phyloP scores from a whole-genome alignment of 2,329 filamentous ascomycete species.

The Xylogone sp. region DNA sequence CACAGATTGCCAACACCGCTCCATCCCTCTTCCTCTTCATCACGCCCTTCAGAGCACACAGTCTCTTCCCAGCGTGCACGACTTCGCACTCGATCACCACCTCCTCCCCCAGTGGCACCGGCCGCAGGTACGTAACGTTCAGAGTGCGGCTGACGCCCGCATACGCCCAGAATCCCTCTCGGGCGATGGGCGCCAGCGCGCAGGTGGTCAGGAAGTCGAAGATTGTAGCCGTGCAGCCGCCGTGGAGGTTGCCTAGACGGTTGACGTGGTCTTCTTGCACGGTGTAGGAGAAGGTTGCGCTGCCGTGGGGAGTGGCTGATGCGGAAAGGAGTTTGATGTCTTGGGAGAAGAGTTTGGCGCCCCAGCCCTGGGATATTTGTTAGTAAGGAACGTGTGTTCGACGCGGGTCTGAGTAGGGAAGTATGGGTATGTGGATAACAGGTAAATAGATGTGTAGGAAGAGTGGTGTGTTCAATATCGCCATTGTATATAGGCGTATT shows the following conservation, averaged over 20 bases:
- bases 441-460: too few species aligned
- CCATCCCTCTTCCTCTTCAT: slow-evolving; percentile 52
- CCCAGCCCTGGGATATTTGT: slow-evolving; percentile 22
- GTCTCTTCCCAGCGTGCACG: slow-evolving; percentile 53
- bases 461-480: too few species aligned
- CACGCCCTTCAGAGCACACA: slow-evolving; percentile 48
- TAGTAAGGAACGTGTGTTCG: not conserved
- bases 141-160: slow-evolving; percentile 64
- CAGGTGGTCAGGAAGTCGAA: slow-evolving; percentile 64
- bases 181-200: slow-evolving; percentile 51
- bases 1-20: slow-evolving; percentile 51
- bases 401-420: too few species aligned
- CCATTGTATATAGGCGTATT: too few species aligned
- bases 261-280: slow-evolving; percentile 51
- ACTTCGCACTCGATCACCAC: slow-evolving; percentile 55
- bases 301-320: slow-evolving; percentile 15
- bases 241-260: slow-evolving; percentile 51
- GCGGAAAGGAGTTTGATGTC: slow-evolving; percentile 20
- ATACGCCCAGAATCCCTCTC: slow-evolving; percentile 56
- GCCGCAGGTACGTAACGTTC: slow-evolving; percentile 64
- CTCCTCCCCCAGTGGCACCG: slow-evolving; percentile 53
- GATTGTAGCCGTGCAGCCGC: slow-evolving; percentile 60
- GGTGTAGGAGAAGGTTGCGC: slow-evolving; percentile 37
- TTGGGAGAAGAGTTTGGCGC: slow-evolving; percentile 11
- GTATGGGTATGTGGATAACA: too few species aligned